Evolutionary conservation across 495 filamentous ascomycete genomes (phyloP).

Genomic region (Tuber melanosporum): DNA sequence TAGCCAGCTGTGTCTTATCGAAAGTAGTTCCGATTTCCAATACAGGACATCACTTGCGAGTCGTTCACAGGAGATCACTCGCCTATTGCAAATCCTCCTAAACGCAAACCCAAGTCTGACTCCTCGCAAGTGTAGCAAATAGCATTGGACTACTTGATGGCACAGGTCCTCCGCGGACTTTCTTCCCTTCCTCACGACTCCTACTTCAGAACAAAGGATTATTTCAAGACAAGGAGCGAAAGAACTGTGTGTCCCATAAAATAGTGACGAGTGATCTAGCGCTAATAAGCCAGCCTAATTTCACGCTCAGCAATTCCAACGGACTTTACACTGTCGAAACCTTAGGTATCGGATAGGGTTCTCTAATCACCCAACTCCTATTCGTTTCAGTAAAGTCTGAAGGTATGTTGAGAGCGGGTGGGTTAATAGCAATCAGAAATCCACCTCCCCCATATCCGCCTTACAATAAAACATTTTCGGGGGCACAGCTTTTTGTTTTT

Average conservation of each 20-base stretch:
- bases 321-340: neutral
- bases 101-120: neutral
- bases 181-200: neutral
- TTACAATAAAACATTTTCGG: neutral
- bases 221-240: neutral
- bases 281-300: neutral
- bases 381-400: neutral
- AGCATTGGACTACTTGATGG: too few relatives aligned
- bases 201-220: neutral
- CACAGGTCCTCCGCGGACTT: too few relatives aligned
- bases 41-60: neutral
- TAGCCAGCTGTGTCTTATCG: neutral
- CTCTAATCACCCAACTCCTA: neutral
- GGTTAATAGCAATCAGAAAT: neutral
- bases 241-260: neutral
- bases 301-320: neutral
- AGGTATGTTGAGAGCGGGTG: neutral
- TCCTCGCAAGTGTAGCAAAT: neutral
- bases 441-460: neutral
- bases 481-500: neutral
- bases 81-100: neutral
- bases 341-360: neutral
- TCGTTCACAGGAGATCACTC: neutral
- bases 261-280: neutral
- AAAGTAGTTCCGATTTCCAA: neutral